Evolutionary conservation across 2,329 filamentous ascomycete genomes (phyloP).

Genomic region (Ambrosiella cleistominuta): DNA sequence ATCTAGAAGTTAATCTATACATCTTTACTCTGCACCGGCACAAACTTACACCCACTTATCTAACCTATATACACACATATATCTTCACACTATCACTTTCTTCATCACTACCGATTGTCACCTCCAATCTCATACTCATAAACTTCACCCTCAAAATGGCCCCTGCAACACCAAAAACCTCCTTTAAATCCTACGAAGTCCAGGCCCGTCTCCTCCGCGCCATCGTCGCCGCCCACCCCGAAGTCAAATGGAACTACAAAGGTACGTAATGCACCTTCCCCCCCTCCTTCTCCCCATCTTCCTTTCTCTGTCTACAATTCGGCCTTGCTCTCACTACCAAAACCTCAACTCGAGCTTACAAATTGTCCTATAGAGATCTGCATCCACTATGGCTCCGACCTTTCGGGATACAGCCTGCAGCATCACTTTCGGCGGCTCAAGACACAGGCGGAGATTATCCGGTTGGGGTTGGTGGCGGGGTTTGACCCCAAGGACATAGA

Average conservation of each 20-base stretch:
- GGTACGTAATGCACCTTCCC: slow-evolving; percentile 27
- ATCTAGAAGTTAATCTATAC: too few relatives aligned
- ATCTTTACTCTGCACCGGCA: too few relatives aligned
- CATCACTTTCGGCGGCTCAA: slow-evolving; percentile 34
- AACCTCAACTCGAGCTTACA: neutral
- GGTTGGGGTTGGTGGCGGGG: slow-evolving; percentile 20
- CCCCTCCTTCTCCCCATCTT: neutral
- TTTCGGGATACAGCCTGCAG: slow-evolving; percentile 29
- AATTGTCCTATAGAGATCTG: slow-evolving; percentile 25
- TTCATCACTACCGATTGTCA: neutral
- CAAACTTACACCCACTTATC: neutral
- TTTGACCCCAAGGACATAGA: slow-evolving; percentile 28
- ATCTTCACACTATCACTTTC: neutral
- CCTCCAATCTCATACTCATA: neutral
- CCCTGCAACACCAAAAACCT: slow-evolving; percentile 25
- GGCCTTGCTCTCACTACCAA: too few relatives aligned
- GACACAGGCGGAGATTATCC: slow-evolving; percentile 25
- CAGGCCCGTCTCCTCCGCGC: slow-evolving; percentile 43
- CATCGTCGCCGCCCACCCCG: slow-evolving; percentile 38
- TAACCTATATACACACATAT: neutral
- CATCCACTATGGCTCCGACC: slow-evolving; percentile 31
- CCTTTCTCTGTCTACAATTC: neutral
- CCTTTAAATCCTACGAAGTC: slow-evolving; percentile 42
- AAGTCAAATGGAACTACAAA: slow-evolving; percentile 40
- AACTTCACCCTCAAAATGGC: slow-evolving; percentile 25